Base-by-base conservation (phyloP, 2,329 filamentous ascomycete genomes). In the Dissoconium aciculare region DNA sequence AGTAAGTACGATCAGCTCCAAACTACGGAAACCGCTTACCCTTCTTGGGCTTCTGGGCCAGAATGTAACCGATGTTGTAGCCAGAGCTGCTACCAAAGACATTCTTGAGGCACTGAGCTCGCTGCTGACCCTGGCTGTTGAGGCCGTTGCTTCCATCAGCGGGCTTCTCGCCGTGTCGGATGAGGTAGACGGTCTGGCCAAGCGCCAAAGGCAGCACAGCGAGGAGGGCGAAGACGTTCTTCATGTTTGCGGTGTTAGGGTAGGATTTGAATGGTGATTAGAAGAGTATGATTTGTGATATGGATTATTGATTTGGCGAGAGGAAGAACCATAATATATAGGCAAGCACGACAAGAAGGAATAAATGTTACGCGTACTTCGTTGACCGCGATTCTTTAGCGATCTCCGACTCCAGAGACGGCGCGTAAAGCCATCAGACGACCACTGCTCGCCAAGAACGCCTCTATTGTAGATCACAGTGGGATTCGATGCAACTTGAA, bases 111-210 rank as follows among this genome's bases (percentile, higher is more conserved):
- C 71, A 74, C 43, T 75, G 64, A 0, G 71, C 66, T 11, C 71
- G 66, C 49, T 69, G 35, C 32, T 60, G 39, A n/a, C 71, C 71
- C 36, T 62, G 43, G 0, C 58, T 41, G 33, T 51, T 69, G 27
- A 75, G 55, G 2, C 69, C 69, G 34, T 61, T 52, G 17, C 56
- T 55, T 11, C 59, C 58, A 13, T 28, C 26, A 1, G 44, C 34
- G 3, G 71, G 70, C 50, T 76, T 76, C 50, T 76, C 71, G 35
- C 71, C 71, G 40, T 76, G 71, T 11, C 71, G 66, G 46, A 76
- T 75, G 5, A 75, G 53, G 45, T 72, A 76, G 17, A 75, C 65
- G 1, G 63, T 73, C 11, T 49, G 31, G 10, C 42, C 46, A 2
- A 41, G 25, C 4, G 34, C 43, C 12, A 46, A 21, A 10, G 38